These are phyloP conservation scores for Globisporangium takayamanum DNA, from an alignment of 352 stramenopile species.

Conservation along the genomic window DNA sequence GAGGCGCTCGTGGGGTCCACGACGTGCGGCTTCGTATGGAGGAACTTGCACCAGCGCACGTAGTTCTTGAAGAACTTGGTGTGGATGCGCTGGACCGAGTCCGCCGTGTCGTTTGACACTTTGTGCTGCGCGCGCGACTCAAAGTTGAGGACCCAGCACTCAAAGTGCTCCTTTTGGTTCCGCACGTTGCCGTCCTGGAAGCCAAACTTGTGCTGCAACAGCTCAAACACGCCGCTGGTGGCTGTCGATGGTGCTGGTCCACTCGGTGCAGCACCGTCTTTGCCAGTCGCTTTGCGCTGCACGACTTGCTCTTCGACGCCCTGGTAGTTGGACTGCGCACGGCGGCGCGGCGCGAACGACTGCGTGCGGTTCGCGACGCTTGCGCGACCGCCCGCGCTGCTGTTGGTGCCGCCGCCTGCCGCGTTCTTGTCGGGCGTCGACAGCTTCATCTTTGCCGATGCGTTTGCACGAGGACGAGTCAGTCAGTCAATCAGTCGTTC, in stretches of 20 bases:
- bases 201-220: conserved; percentile 78
- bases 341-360: conserved; percentile 27
- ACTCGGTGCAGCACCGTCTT: conserved; percentile 27
- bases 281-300: conserved; percentile 10
- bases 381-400: conserved; percentile 5
- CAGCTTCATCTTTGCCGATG: conserved; percentile 8
- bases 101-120: conserved; percentile 33
- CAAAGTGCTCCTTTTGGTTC: conserved; percentile 85
- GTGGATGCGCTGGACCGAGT: conserved; percentile 80
- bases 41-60: conserved; percentile 92
- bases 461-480: too few relatives aligned
- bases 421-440: conserved; percentile 9
- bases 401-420: background rate
- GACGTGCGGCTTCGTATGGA: conserved; percentile 86
- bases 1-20: conserved; percentile 24
- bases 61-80: conserved; percentile 93
- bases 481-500: too few relatives aligned
- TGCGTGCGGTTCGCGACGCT: conserved; percentile 14
- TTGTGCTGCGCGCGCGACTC: conserved; percentile 47
- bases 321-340: conserved; percentile 76
- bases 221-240: conserved; percentile 56
- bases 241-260: conserved; percentile 13
- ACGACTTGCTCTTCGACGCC: conserved; percentile 37
- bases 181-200: conserved; percentile 81
- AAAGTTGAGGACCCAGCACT: conserved; percentile 81